These are phyloP conservation scores for Lumnitzera littorea DNA, from an alignment of 345 rosid species.

Conservation along the genomic window DNA sequence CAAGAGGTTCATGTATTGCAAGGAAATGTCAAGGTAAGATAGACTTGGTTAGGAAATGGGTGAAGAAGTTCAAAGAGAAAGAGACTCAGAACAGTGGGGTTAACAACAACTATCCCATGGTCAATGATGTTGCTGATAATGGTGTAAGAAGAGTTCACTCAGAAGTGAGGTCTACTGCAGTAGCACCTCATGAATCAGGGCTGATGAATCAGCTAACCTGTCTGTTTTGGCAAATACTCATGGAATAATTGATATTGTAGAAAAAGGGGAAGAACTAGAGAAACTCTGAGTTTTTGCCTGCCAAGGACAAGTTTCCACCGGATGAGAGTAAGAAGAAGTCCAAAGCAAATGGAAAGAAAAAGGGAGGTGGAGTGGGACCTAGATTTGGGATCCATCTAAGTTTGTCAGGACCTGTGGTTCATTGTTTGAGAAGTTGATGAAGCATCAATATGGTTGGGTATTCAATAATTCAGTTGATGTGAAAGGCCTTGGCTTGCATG, in stretches of 20 bases:
- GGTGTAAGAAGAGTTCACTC: slow-evolving; percentile 54
- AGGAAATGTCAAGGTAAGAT: slow-evolving; percentile 78
- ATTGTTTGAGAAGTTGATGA: slow-evolving; percentile 84
- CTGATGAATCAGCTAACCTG: slow-evolving; percentile 62
- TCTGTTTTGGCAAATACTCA: slow-evolving; percentile 66
- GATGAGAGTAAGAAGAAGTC: slow-evolving; percentile 90
- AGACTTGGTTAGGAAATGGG: slow-evolving; percentile 57
- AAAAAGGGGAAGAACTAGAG: slow-evolving; percentile 96
- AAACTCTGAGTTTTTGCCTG: slow-evolving; percentile 90
- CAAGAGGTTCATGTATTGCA: slow-evolving; percentile 50
- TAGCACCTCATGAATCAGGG: slow-evolving; percentile 50
- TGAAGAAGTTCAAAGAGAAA: slow-evolving; percentile 72
- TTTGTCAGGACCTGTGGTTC: slow-evolving; percentile 62
- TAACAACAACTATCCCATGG: slow-evolving; percentile 19
- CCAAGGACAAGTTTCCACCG: slow-evolving; percentile 94
- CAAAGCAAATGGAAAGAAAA: slow-evolving; percentile 67
- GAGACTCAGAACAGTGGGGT: slow-evolving; percentile 46
- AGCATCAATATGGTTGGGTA: slow-evolving; percentile 86
- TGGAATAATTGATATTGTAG: slow-evolving; percentile 54
- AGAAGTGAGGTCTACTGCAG: slow-evolving; percentile 49
- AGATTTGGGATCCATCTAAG: slow-evolving; percentile 53
- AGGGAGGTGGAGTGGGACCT: slow-evolving; percentile 50
- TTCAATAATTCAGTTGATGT: slow-evolving; percentile 89
- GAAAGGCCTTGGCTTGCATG: slow-evolving; percentile 68
- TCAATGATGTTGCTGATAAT: slow-evolving; percentile 33